phyloP scores from a whole-genome alignment of 2,329 filamentous ascomycete species.

The Scedosporium apiospermum region DNA sequence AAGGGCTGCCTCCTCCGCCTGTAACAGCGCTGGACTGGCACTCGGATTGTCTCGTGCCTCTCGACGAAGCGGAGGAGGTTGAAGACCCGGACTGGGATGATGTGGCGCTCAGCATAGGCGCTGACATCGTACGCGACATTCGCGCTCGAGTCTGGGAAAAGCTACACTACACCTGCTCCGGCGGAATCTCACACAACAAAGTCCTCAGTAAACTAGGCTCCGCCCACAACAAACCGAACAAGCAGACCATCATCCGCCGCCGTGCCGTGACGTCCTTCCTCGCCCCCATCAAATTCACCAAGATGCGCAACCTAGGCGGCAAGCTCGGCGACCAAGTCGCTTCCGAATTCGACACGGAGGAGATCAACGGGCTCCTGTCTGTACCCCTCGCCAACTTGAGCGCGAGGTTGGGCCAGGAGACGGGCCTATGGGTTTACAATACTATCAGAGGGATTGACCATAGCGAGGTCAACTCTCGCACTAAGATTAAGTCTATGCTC shows the following conservation, averaged over 20 bases:
- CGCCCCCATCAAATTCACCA: slow-evolving; percentile 80
- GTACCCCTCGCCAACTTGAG: slow-evolving; percentile 69
- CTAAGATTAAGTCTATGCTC: slow-evolving; percentile 94
- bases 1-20: slow-evolving; percentile 61
- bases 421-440: slow-evolving; percentile 75
- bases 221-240: slow-evolving; percentile 84
- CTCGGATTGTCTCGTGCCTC: slow-evolving; percentile 69
- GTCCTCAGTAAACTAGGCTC: slow-evolving; percentile 92
- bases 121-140: slow-evolving; percentile 76
- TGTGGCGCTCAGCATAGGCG: slow-evolving; percentile 74
- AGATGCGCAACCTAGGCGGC: slow-evolving; percentile 89
- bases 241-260: slow-evolving; percentile 87
- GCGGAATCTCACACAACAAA: slow-evolving; percentile 82
- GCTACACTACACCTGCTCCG: slow-evolving; percentile 85
- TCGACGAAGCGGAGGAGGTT: slow-evolving; percentile 66
- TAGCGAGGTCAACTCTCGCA: slow-evolving; percentile 82
- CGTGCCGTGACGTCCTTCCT: slow-evolving; percentile 74
- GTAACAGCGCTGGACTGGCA: slow-evolving; percentile 70
- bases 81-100: slow-evolving; percentile 95
- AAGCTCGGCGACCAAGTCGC: slow-evolving; percentile 85
- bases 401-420: slow-evolving; percentile 71
- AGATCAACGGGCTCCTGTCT: slow-evolving; percentile 63
- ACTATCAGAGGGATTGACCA: slow-evolving; percentile 77
- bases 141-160: slow-evolving; percentile 58
- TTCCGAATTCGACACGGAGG: slow-evolving; percentile 71